Percentiles rank a stretch among this genome's conserved stretches.
These are phyloP conservation scores for Plasmodium vivax DNA, from an alignment of 169 alveolate species.

Conservation along the genomic window DNA sequence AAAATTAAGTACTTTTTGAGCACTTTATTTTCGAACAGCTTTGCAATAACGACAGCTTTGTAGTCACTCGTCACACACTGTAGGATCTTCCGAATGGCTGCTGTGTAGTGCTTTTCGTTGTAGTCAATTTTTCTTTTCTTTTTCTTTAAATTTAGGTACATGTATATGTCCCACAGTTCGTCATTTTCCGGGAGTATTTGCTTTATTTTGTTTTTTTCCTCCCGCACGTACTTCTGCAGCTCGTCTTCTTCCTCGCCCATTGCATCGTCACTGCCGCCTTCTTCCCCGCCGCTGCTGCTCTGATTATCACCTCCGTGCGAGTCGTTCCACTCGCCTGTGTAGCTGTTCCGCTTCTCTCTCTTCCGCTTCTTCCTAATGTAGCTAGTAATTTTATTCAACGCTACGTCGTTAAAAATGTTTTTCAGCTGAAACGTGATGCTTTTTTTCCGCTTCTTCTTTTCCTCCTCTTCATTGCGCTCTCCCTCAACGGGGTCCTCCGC, in stretches of 20 bases:
- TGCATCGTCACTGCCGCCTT: conserved; percentile 2
- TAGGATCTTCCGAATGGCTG: conserved; percentile 34
- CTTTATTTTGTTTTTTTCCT: conserved; percentile 54
- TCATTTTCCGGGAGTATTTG: conserved; percentile 57
- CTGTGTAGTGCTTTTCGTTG: conserved; percentile 28
- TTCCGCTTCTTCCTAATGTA: conserved; percentile 43
- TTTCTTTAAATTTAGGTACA: conserved; percentile 68
- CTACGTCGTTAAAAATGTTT: conserved; percentile 57
- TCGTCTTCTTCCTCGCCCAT: conserved; percentile 34
- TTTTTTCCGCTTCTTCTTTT: conserved; percentile 47
- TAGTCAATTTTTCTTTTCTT: conserved; percentile 65
- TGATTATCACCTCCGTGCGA: neutral
- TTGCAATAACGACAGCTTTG: conserved; percentile 35
- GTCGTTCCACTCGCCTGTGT: neutral
- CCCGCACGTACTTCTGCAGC: conserved; percentile 34
- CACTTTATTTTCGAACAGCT: conserved; percentile 28
- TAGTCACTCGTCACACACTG: conserved; percentile 23
- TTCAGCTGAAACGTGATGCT: conserved; percentile 55
- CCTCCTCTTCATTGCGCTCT: conserved; percentile 12
- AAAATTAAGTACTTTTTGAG: conserved; percentile 44
- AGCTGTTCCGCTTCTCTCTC: conserved; percentile 19
- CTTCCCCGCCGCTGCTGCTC: neutral
- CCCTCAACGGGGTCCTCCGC: neutral
- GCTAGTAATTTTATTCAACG: conserved; percentile 25
- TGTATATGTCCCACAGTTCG: conserved; percentile 62